Base-by-base conservation (phyloP, 768 basidiomycete genomes). In the Ramaria sp. region DNA sequence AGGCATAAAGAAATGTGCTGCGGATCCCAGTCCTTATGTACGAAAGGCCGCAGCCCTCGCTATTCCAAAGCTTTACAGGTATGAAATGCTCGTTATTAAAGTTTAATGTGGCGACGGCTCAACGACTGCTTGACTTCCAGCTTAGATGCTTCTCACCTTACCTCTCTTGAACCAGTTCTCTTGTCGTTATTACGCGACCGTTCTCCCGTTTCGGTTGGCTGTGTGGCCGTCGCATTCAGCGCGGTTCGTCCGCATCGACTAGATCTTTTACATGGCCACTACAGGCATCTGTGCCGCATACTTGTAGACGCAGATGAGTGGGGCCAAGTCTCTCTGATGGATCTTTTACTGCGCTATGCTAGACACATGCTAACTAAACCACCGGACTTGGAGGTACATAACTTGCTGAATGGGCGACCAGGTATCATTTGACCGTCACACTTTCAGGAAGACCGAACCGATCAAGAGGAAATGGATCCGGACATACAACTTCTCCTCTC, bases 291-390 rank as follows among this genome's bases (percentile, higher is more conserved):
- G 31, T 96, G 92, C 66, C 77, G 78, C 43, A 73, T 88, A n/a
- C 72, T 98, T 2, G 77, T 91, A 34, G 93, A 99, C 63, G 84
- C 86, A 4, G 96, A 99, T 63, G 95, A 96, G 67, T 99, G 96
- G 96, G 93, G 92, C 0, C 96, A 97, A 68, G 80, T 87, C 6
- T 80, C 84, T 47, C 69, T 92, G 19, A 75, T 95, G 59, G 78
- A 84, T 45, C 75, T 98, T 13, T 76, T 99, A 33, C 70, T 84
- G 55, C 75, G 88, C 58, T 99, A 99, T 66, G 88, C 81, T 2
- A 73, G 94, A 51, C 79, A 78, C 0, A 94, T 95, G 91, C 75
- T 96, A 33, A 78, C 81, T 1, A 74, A 83, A 60, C 85, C 90
- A 10, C 69, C 68, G 1, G 62, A 49, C 9, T 50, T 47, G 33